Base-by-base conservation (phyloP, 2,329 filamentous ascomycete genomes). In the Penicillium sp. region DNA sequence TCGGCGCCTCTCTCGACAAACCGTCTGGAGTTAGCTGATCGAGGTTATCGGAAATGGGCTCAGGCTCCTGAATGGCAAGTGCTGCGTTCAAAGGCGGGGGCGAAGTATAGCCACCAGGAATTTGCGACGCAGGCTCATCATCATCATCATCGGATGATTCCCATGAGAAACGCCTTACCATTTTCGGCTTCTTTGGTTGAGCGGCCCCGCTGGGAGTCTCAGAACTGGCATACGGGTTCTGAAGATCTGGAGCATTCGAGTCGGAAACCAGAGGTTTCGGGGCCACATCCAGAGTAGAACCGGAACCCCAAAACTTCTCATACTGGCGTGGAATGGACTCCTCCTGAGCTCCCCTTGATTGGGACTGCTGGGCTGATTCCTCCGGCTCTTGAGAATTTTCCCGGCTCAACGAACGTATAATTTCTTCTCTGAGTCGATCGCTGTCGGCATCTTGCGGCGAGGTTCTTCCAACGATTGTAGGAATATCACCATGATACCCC, bases 351-450 rank as follows among this genome's bases (percentile, higher is more conserved):
- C 50, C 49, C 20, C 59, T 56, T 16, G 55, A 23, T 13, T 50
- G 49, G n/a, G 46, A n/a, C 14, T 52, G 57, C 28, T 56, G 26
- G 10, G 10, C 13, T 4, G 26, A 27, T 27, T 27, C 44, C 18
- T 66, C 62, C 3, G 54, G 60, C 22, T 63, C 57, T 3, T 64
- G 55, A 10, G 59, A 61, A n/a, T 62, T 62, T 39, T 67, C 65
- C 24, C 70, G 67, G 34, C 68, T 74, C 40, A 75, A 55, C 4
- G 72, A 73, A 37, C 67, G 68, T n/a, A 74, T 73, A n/a, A 75
- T 75, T 47, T 75, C 73, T 46, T 70, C 67, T 35, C 71, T 61
- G 34, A 75, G 50, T 27, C 70, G 67, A 46, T 75, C 73, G 54
- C 66, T 71, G 46, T 74, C 70, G 26, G 66, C 61, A 40, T 71